phyloP scores from a whole-genome alignment of 2,329 filamentous ascomycete genomes.

The Venturia asperata region DNA sequence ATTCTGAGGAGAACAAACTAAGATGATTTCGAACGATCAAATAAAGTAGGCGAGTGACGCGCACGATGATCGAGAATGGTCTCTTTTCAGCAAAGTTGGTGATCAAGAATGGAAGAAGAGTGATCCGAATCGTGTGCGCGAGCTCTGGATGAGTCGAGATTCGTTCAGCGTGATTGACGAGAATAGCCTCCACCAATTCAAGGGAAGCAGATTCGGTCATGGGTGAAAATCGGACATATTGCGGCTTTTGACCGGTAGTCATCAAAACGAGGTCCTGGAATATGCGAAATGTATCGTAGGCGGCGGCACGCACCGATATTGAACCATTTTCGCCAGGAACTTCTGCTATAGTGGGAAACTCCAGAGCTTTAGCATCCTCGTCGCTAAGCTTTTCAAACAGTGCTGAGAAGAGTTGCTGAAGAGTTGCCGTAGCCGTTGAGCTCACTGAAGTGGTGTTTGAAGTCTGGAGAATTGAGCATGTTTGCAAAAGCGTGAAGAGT shows the following conservation, averaged over 20 bases:
- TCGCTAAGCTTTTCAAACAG: constrained; percentile 85
- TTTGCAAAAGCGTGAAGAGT: constrained; percentile 74
- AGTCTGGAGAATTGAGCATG: constrained; percentile 83
- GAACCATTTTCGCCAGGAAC: constrained; percentile 59
- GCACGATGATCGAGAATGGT: constrained; percentile 73
- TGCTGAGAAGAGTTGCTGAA: constrained; percentile 86
- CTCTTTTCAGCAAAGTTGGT: constrained; percentile 69
- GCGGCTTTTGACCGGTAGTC: constrained; percentile 74
- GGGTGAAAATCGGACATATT: constrained; percentile 71
- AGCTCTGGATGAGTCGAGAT: constrained; percentile 76
- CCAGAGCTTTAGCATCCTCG: constrained; percentile 62
- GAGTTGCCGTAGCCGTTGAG: constrained; percentile 90
- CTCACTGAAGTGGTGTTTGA: constrained; percentile 92
- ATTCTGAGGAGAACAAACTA: constrained; percentile 65
- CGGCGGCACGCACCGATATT: constrained; percentile 64
- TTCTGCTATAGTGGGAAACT: constrained; percentile 56
- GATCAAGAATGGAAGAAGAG: constrained; percentile 77
- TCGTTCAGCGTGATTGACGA: constrained; percentile 76
- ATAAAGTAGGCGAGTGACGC: constrained; percentile 75
- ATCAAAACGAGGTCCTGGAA: constrained; percentile 86
- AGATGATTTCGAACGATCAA: constrained; percentile 74
- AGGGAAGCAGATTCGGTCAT: constrained; percentile 78
- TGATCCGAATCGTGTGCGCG: constrained; percentile 64
- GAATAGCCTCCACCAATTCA: constrained; percentile 83
- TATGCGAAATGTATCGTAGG: constrained; percentile 76